Conservation (phyloP, 345 rosid genomes). For the Litchi chinensis region DNA sequence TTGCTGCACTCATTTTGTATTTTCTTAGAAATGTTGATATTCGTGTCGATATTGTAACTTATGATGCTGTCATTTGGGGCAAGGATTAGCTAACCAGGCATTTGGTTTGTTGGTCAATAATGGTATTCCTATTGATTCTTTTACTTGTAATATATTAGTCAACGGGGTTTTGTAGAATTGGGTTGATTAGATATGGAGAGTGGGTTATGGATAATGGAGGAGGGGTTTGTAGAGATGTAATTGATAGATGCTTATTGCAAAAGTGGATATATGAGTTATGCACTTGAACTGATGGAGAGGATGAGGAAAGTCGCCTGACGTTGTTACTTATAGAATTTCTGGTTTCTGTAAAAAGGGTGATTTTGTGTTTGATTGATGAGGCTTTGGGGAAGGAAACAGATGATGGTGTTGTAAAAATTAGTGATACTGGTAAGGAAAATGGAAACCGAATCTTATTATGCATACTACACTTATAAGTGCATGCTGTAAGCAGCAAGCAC, state of each 20-base stretch:
- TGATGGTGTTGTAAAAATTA: neutral
- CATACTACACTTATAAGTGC: conserved; percentile 68
- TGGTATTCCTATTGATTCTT: conserved; percentile 54
- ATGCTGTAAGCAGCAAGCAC: conserved; percentile 54
- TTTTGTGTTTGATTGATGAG: conserved; percentile 54
- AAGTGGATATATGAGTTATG: conserved; percentile 41
- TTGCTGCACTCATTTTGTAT: conserved; percentile 76
- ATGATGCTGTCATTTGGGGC: conserved; percentile 79
- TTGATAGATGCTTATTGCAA: conserved; percentile 47
- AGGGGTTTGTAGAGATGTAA: conserved; percentile 48
- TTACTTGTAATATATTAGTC: conserved; percentile 70
- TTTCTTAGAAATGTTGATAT: conserved; percentile 50
- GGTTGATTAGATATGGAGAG: conserved; percentile 53
- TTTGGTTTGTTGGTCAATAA: conserved; percentile 74
- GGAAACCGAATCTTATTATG: conserved; percentile 55
- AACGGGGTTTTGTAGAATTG: conserved; percentile 77
- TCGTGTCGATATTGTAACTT: conserved; percentile 62
- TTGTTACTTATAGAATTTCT: conserved; percentile 57
- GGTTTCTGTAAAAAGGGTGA: conserved; percentile 62
- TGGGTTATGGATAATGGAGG: conserved; percentile 59
- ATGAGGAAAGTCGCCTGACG: conserved; percentile 58
- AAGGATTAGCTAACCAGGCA: conserved; percentile 56
- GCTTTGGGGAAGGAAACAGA: conserved; percentile 33
- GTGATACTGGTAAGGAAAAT: too few relatives aligned
- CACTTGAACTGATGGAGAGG: conserved; percentile 41